These are phyloP conservation scores for Prototheca cutis DNA, from an alignment of 163 green algal genomes.

Conservation along the genomic window DNA sequence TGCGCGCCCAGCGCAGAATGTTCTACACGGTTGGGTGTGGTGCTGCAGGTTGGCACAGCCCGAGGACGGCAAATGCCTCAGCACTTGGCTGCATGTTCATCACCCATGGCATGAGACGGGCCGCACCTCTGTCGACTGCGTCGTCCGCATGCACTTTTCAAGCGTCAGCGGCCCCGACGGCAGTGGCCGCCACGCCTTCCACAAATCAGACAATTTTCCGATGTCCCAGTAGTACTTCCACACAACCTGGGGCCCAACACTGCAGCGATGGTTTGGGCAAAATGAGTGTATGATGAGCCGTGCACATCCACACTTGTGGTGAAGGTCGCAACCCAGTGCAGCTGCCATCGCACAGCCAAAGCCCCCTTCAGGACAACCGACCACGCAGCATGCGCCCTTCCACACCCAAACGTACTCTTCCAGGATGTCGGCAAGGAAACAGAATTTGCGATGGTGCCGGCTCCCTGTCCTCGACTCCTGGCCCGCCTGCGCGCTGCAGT, in stretches of 20 bases:
- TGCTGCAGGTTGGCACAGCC: no score
- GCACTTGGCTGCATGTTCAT: no score
- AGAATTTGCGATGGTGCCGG: not conserved
- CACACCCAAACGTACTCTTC: slow-evolving; percentile 5
- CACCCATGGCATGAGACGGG: no score
- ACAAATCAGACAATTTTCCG: slow-evolving; percentile 44
- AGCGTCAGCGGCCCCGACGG: slow-evolving; percentile 2
- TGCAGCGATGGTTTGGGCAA: not conserved
- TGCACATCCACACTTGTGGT: no score
- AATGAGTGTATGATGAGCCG: not conserved
- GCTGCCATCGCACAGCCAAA: no score
- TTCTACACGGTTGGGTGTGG: no score
- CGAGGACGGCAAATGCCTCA: no score
- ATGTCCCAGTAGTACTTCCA: slow-evolving; percentile 47
- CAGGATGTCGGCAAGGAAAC: slow-evolving; percentile 12
- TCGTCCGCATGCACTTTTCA: slow-evolving; percentile 12
- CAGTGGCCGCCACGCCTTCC: slow-evolving; percentile 25
- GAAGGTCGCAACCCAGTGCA: no score
- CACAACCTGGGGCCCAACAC: slow-evolving; percentile 15
- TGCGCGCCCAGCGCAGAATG: slow-evolving; percentile 32
- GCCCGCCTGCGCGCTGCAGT: not conserved
- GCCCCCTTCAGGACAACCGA: no score
- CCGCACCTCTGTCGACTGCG: not conserved
- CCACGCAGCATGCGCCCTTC: no score
- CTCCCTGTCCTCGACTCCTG: not conserved